A percentile compares a stretch with the other conserved stretches of the same genome.
Conservation (phyloP, 352 stramenopile species). For the Phytopythium cucurbitacearum region DNA sequence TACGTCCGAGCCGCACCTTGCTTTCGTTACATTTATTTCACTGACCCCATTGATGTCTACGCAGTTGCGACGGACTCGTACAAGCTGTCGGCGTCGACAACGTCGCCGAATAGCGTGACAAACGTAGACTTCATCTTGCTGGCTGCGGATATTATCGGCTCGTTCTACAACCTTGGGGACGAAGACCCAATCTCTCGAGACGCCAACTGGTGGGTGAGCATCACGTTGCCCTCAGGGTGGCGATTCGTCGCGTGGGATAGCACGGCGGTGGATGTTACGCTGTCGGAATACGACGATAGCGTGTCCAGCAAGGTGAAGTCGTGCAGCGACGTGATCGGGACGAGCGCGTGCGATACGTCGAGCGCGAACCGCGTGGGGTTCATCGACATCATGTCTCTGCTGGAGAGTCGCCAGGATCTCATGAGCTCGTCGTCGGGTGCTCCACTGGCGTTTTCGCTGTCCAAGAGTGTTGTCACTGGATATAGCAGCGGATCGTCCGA, state of each 20-base stretch:
- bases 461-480: conserved; percentile 62
- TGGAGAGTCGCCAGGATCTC: conserved; percentile 43
- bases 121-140: conserved; percentile 68
- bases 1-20: conserved; percentile 5
- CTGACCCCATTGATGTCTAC: not conserved
- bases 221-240: conserved; percentile 57
- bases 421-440: conserved; percentile 39
- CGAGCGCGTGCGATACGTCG: conserved; percentile 35
- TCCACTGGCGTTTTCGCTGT: conserved; percentile 52
- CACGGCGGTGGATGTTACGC: conserved; percentile 44
- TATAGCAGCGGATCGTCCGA: conserved; percentile 24
- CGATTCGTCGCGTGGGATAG: conserved; percentile 66
- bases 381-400: conserved; percentile 56
- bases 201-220: conserved; percentile 72
- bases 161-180: conserved; percentile 62
- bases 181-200: conserved; percentile 38
- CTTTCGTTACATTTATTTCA: not conserved
- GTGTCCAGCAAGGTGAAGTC: conserved; percentile 29
- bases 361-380: conserved; percentile 49
- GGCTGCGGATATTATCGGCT: conserved; percentile 62
- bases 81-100: conserved; percentile 53
- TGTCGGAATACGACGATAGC: conserved; percentile 23
- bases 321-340: conserved; percentile 44
- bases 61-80: conserved; percentile 66
- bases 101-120: conserved; percentile 57